Evolutionary conservation across 2,329 filamentous ascomycete genomes (phyloP).

Genomic region (Beauveria australis): DNA sequence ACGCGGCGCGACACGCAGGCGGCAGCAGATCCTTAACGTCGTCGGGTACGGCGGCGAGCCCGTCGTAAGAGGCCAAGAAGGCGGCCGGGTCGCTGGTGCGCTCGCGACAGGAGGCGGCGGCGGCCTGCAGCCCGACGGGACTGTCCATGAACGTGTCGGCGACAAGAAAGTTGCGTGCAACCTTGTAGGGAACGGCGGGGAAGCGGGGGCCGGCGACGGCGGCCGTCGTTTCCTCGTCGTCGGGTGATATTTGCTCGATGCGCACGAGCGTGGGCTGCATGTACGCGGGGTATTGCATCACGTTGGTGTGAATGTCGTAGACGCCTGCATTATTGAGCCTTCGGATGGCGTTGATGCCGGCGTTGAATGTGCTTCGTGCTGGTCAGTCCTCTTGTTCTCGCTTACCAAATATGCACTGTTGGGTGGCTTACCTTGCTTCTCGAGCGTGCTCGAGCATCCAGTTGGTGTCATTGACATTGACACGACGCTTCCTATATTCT

Average conservation of each 20-base stretch:
- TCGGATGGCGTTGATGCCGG: constrained; percentile 60
- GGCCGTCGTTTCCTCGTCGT: constrained; percentile 23
- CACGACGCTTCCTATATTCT: constrained; percentile 73
- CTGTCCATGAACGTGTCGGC: constrained; percentile 47
- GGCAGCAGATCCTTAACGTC: constrained; percentile 61
- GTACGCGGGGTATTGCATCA: constrained; percentile 75
- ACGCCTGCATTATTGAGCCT: constrained; percentile 63
- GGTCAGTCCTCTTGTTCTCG: not conserved
- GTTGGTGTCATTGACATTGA: constrained; percentile 85
- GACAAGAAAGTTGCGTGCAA: constrained; percentile 49
- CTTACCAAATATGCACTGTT: not conserved
- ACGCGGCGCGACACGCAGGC: constrained; percentile 61
- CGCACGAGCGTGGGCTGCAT: constrained; percentile 86
- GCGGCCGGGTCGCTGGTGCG: constrained; percentile 32
- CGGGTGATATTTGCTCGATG: constrained; percentile 61
- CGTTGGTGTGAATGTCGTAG: constrained; percentile 92
- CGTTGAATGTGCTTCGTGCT: constrained; percentile 70
- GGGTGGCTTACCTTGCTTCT: constrained; percentile 64
- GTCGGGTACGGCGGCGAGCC: constrained; percentile 54
- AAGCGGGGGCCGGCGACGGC: constrained; percentile 30
- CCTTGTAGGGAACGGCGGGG: constrained; percentile 37
- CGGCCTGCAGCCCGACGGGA: constrained; percentile 38
- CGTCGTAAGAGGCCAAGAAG: constrained; percentile 46
- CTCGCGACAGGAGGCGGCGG: constrained; percentile 36
- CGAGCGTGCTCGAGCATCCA: constrained; percentile 95